These are phyloP conservation scores for Exophiala mesophila DNA, from an alignment of 2,329 filamentous ascomycete genomes.

Conservation along the genomic window DNA sequence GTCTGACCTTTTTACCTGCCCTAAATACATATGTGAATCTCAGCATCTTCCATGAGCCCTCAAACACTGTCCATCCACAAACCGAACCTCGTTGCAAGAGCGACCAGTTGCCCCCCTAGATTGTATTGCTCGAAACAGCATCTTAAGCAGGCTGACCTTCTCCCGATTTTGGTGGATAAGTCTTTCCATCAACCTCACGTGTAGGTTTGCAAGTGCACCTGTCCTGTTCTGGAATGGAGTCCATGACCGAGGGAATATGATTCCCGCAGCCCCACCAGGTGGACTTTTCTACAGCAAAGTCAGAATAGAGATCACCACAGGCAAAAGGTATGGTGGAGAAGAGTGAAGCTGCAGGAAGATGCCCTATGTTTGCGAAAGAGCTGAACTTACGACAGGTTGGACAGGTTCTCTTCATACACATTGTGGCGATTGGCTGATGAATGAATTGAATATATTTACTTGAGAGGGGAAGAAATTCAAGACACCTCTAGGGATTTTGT, in stretches of 20 bases:
- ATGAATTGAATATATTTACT: too few species aligned
- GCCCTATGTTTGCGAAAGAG: too few species aligned
- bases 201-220: slow-evolving; percentile 54
- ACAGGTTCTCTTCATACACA: slow-evolving; percentile 52
- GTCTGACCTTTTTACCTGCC: too few species aligned
- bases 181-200: slow-evolving; percentile 46
- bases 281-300: slow-evolving; percentile 39
- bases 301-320: too few species aligned
- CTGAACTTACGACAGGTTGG: slow-evolving; percentile 44
- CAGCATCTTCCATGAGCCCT: background rate
- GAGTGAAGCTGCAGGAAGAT: too few species aligned
- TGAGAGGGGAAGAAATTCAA: too few species aligned
- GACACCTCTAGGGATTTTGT: too few species aligned
- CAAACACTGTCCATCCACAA: background rate
- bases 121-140: too few species aligned
- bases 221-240: slow-evolving; percentile 44
- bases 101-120: too few species aligned
- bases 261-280: slow-evolving; percentile 52
- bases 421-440: too few species aligned
- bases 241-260: slow-evolving; percentile 51
- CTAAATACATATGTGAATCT: background rate
- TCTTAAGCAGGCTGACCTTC: slow-evolving; percentile 20
- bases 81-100: too few species aligned
- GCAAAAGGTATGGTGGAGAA: too few species aligned
- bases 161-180: slow-evolving; percentile 52